Base-by-base conservation (phyloP, 2,329 filamentous ascomycete genomes). In the Beauveria sp. region DNA sequence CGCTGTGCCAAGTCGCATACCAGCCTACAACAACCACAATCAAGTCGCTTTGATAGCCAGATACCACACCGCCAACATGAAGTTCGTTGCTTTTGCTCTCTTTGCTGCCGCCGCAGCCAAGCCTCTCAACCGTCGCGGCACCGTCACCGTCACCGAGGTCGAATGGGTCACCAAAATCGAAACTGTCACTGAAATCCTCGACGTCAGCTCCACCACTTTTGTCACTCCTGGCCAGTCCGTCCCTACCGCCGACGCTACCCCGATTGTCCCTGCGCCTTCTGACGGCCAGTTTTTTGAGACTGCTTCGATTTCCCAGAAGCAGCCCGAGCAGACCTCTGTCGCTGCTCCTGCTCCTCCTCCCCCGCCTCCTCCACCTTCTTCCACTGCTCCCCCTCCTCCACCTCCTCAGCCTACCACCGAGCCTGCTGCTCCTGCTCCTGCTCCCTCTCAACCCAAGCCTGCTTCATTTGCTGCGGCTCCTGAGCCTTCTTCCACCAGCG, bases 91-190 rank as follows among this genome's bases (percentile, higher is more conserved):
- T 55, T 63, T 73, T 54, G 69, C 71, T 59, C 50, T 63, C 31
- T 26, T 63, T 43, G 61, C 61, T 24, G 50, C 43, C 67, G 80
- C 76, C 66, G 69, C 78, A 62, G 83, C 83, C 65, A 79, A 84
- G 71, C 82, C 82, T 63, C 77, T 76, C 66, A 66, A 66, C 61
- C 71, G 72, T 64, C 64, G 67, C 66, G 63, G 72, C 72, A 65
- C 73, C 56, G 77, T 70, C 22, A 62, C 82, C 16, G 76, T 81
- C 66, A 81, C 79, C 48, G 76, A 79, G 67, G 76, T 76, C 59
- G 78, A 78, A 67, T 83, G 79, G 75, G 79, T 83, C 66, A 82
- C 78, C 7, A 77, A 80, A 66, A 77, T 76, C 3, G 78, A 69
- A 65, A 73, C 70, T 54, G 75, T 84, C 64, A 79, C 80, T 63